Conservation (phyloP, 805 yeast genomes). For the Ogataea haglerorum region DNA sequence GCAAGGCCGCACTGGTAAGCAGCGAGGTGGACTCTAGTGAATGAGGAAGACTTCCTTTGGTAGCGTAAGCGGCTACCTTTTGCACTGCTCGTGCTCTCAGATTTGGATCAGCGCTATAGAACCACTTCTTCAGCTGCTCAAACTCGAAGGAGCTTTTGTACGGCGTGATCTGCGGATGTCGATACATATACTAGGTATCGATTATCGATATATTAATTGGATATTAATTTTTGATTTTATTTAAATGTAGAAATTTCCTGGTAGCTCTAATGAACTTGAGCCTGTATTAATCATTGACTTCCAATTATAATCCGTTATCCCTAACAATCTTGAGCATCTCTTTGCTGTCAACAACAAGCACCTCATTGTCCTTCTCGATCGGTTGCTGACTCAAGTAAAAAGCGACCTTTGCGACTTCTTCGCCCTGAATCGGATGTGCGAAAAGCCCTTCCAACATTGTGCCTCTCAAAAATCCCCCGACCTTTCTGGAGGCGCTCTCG, state of each 20-base stretch:
- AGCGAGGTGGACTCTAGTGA: slow-evolving; percentile 65
- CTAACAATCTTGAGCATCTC: slow-evolving; percentile 23
- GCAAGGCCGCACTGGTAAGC: slow-evolving; percentile 47
- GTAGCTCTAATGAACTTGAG: too few relatives aligned
- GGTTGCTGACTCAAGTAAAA: slow-evolving; percentile 22
- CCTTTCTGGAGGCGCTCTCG: slow-evolving; percentile 30
- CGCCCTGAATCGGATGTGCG: slow-evolving; percentile 49
- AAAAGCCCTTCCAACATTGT: slow-evolving; percentile 16
- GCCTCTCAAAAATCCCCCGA: slow-evolving; percentile 35
- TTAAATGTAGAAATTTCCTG: background rate
- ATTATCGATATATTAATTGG: background rate
- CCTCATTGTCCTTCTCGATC: slow-evolving; percentile 24
- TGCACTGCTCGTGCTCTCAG: slow-evolving; percentile 44
- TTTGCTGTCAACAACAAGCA: slow-evolving; percentile 19
- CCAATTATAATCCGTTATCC: slow-evolving; percentile 6
- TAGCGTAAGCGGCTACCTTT: slow-evolving; percentile 48
- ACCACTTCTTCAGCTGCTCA: slow-evolving; percentile 44
- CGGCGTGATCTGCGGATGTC: slow-evolving; percentile 33
- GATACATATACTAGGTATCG: slow-evolving; percentile 9
- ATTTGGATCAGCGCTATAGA: slow-evolving; percentile 33
- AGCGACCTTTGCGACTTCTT: slow-evolving; percentile 59
- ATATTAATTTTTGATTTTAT: background rate
- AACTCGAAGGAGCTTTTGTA: slow-evolving; percentile 43
- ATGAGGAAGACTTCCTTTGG: slow-evolving; percentile 69
- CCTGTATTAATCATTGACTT: background rate